A percentile compares a stretch with the other conserved stretches of the same genome.
phyloP scores from a whole-genome alignment of 208 protist species.

The Trichomonas vaginalis region DNA sequence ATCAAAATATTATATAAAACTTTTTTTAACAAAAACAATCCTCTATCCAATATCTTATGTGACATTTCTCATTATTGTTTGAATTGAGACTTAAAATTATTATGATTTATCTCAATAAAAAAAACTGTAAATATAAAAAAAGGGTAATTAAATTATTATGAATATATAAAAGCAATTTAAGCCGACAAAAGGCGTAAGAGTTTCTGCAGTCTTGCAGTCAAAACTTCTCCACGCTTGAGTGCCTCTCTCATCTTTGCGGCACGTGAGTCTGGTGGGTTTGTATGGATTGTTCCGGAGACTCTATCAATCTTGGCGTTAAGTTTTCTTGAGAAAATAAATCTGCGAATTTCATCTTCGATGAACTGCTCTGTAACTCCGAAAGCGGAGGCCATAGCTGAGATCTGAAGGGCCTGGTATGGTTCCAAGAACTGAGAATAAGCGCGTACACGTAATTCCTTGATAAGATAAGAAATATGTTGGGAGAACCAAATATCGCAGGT shows the following conservation, averaged over 20 bases:
- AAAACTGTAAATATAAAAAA: not conserved
- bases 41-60: too few species aligned
- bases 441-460: not conserved
- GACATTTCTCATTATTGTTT: too few species aligned
- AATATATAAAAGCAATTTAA: not conserved
- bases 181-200: not conserved
- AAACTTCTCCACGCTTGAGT: not conserved
- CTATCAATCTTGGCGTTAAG: not conserved
- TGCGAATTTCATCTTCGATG: not conserved
- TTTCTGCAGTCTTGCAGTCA: not conserved
- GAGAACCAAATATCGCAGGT: conserved; percentile 4
- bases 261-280: not conserved
- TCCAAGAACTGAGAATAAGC: not conserved
- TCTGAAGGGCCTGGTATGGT: conserved; percentile 3
- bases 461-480: not conserved
- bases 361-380: not conserved
- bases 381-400: not conserved
- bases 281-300: conserved; percentile 6
- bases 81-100: too few species aligned
- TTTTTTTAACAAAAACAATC: too few species aligned
- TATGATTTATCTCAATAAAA: too few species aligned
- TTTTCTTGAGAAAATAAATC: not conserved
- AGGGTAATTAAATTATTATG: not conserved
- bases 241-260: conserved; percentile 10
- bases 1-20: too few species aligned